Evolutionary conservation across 805 yeast genomes (phyloP).

Genomic region (Saccharomycopsis babjevae): DNA sequence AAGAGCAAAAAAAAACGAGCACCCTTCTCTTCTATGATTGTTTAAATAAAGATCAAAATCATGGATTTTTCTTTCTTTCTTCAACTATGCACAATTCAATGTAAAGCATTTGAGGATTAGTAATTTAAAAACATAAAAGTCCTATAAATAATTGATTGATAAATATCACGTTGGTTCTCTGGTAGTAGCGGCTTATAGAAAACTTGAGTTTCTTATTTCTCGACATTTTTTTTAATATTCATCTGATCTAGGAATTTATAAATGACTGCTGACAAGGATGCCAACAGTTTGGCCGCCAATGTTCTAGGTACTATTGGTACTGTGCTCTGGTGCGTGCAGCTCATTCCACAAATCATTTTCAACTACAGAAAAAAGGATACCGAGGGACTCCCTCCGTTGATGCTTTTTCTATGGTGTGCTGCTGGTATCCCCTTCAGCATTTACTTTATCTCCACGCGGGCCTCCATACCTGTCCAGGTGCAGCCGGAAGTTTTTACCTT

Average conservation of each 20-base stretch:
- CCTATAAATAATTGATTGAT: no score
- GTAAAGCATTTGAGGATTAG: background rate
- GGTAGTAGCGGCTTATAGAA: no score
- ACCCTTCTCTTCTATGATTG: background rate
- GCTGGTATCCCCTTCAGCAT: slow-evolving; percentile 78
- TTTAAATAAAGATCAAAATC: background rate
- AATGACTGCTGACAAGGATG: background rate
- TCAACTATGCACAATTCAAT: background rate
- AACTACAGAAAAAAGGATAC: slow-evolving; percentile 72
- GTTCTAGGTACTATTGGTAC: slow-evolving; percentile 85
- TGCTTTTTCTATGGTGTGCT: slow-evolving; percentile 77
- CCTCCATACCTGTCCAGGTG: slow-evolving; percentile 67
- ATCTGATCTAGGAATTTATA: background rate
- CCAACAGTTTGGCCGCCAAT: slow-evolving; percentile 41
- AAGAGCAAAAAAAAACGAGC: background rate
- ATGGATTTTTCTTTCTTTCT: background rate
- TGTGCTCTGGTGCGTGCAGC: slow-evolving; percentile 84
- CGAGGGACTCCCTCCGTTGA: slow-evolving; percentile 77
- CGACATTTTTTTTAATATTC: background rate
- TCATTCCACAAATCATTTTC: slow-evolving; percentile 73
- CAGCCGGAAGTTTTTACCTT: slow-evolving; percentile 81
- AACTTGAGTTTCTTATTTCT: background rate
- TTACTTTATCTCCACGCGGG: slow-evolving; percentile 64
- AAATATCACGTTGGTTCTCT: no score
- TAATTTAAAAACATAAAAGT: no score